Conservation (phyloP, 345 rosid species). For the Eucalyptus viminalis region DNA sequence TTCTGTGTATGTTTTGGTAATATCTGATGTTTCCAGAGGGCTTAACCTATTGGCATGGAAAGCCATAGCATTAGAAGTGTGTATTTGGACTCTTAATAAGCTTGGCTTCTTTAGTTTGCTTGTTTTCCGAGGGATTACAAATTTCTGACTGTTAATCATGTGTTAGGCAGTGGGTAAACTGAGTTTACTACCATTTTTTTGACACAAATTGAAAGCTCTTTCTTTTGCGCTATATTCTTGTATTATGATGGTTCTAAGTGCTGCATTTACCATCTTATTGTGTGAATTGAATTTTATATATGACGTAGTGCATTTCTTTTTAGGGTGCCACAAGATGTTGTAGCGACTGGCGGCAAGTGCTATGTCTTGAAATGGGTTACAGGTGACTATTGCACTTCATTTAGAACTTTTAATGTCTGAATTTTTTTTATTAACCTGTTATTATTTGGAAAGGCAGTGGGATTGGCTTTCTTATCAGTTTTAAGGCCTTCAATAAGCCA, state of each 20-base stretch:
- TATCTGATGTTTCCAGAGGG: background rate
- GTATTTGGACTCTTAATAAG: background rate
- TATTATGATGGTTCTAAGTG: background rate
- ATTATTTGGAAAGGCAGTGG: background rate
- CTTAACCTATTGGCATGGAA: background rate
- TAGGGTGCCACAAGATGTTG: slow-evolving; percentile 98
- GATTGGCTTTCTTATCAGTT: background rate
- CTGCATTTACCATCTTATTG: background rate
- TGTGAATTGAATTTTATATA: background rate
- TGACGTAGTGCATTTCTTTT: background rate
- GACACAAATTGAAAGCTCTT: background rate
- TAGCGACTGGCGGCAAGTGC: slow-evolving; percentile 92
- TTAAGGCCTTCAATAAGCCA: background rate
- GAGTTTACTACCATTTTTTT: background rate
- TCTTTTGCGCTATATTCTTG: background rate
- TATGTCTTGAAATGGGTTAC: slow-evolving; percentile 77
- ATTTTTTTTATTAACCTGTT: background rate
- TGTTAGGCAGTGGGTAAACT: background rate
- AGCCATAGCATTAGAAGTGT: background rate
- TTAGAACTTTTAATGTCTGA: background rate
- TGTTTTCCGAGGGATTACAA: background rate
- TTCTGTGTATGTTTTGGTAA: background rate
- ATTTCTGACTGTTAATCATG: background rate
- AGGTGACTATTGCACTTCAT: slow-evolving; percentile 18
- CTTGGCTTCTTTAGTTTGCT: background rate